Base-by-base conservation (phyloP, 352 stramenopile genomes). In the Phytopythium kandeliae region DNA sequence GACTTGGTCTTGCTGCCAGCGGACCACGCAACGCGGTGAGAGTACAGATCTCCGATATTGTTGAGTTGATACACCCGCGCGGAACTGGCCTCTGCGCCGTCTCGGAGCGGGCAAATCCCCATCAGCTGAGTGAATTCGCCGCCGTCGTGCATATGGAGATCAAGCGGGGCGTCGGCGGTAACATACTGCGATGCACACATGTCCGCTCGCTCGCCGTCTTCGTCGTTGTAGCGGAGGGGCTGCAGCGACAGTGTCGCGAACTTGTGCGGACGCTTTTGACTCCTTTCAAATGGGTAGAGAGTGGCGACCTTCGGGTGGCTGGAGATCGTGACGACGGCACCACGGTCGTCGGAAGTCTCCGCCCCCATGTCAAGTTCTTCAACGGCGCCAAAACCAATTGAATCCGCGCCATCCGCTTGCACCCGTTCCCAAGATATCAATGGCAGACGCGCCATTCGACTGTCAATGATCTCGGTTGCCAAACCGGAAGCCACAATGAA, bases 391-490 rank as follows among this genome's bases (percentile, higher is more conserved):
- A 81, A 75, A 11, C 44, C 64, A 19, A 55, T 41, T 19, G 67
- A 48, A 16, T 41, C 21, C 51, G 54, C n/a, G 22, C 24, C 53
- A 47, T 58, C 49, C 19, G 52, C 13, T 33, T 53, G 22, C 13
- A 42, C 63, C 46, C 85, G 76, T 13, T 54, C 31, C 81, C 81
- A 92, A 7, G 80, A 85, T 3, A 90, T 38, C 36, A 92, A 44
- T 16, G 75, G 61, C 35, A 85, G 71, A 12, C 48, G 67, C 16
- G 67, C 53, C 71, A 89, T 92, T 26, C 81, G 73, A 60, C 55
- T 75, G 46, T 92, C 81, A 0, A 92, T 34, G 16, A 92, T 44
- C 49, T 92, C 78, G 26, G 90, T 57, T 6, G 81, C 84, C 11
- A 84, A 60, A 12, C 67, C 67, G 8, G 81, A 87, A 8, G 70